A percentile compares a stretch with the other conserved stretches of the same genome.
Evolutionary conservation across 441 rosid genomes (phyloP).

Genomic region (Rhodomyrtus psidioides): DNA sequence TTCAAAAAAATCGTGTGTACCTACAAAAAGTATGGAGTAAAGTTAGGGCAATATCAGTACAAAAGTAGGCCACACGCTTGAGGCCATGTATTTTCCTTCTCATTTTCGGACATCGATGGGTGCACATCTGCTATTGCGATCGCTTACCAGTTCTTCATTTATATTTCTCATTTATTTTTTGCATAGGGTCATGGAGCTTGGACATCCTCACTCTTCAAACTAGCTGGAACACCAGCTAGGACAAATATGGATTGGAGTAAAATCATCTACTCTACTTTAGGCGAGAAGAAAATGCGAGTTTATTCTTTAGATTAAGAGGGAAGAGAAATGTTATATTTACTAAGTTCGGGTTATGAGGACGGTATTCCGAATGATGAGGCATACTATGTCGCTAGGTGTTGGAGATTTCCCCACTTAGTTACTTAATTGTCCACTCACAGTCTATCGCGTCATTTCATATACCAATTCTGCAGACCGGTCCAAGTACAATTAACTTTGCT

Average conservation of each 20-base stretch:
- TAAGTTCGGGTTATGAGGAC: not conserved
- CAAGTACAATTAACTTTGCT: not conserved
- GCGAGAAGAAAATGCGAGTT: not conserved
- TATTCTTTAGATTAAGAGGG: not conserved
- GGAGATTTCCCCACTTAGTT: not conserved
- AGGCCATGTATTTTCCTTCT: not conserved
- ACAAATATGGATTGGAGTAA: not conserved
- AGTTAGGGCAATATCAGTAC: conserved; percentile 21
- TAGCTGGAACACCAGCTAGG: not conserved
- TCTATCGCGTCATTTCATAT: not conserved
- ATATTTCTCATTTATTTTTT: not conserved
- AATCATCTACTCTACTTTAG: not conserved
- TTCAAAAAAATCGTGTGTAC: conserved; percentile 5
- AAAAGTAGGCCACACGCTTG: conserved; percentile 18
- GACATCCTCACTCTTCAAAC: not conserved
- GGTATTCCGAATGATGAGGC: not conserved
- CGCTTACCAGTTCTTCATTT: not conserved
- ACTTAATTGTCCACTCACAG: not conserved
- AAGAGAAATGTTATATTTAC: not conserved
- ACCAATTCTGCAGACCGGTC: not conserved
- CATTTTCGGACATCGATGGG: not conserved
- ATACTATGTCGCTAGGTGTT: not conserved
- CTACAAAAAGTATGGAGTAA: conserved; percentile 31
- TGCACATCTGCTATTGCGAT: not conserved
- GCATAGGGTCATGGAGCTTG: not conserved